Evolutionary conservation across 257 asterid species (phyloP).

Genomic region (Solanum boliviense): DNA sequence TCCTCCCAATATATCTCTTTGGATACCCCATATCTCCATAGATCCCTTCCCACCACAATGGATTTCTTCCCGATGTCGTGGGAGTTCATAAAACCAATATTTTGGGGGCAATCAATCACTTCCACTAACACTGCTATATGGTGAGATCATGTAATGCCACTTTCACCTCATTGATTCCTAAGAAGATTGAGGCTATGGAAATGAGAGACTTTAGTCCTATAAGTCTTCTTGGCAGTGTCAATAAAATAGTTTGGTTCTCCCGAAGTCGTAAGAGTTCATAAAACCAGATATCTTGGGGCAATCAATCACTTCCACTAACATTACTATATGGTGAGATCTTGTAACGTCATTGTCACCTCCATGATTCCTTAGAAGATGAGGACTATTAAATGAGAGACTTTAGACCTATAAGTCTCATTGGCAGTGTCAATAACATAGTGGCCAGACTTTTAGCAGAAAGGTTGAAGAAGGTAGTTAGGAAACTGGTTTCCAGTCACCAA

Average conservation of each 20-base stretch:
- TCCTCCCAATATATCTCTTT: background rate
- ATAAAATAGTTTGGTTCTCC: background rate
- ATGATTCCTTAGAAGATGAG: background rate
- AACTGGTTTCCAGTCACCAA: background rate
- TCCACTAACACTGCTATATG: background rate
- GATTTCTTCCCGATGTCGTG: background rate
- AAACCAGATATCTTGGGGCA: background rate
- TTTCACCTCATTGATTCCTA: background rate
- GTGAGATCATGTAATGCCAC: background rate
- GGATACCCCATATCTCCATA: background rate
- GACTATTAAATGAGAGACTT: background rate
- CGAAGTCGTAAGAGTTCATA: background rate
- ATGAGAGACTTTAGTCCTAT: background rate
- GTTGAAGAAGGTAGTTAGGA: background rate
- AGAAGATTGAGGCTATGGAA: background rate
- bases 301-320: background rate
- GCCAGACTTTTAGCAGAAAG: background rate
- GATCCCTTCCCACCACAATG: background rate
- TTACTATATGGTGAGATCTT: background rate
- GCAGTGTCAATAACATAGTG: too few relatives aligned
- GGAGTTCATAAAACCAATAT: background rate
- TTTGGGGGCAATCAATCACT: background rate
- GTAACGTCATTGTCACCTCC: background rate
- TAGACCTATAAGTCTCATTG: background rate
- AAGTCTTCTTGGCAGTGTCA: background rate